A percentile compares a stretch with the other conserved stretches of the same genome.
phyloP scores from a whole-genome alignment of 2,329 filamentous ascomycete species.

The Herpotrichia juniperi region DNA sequence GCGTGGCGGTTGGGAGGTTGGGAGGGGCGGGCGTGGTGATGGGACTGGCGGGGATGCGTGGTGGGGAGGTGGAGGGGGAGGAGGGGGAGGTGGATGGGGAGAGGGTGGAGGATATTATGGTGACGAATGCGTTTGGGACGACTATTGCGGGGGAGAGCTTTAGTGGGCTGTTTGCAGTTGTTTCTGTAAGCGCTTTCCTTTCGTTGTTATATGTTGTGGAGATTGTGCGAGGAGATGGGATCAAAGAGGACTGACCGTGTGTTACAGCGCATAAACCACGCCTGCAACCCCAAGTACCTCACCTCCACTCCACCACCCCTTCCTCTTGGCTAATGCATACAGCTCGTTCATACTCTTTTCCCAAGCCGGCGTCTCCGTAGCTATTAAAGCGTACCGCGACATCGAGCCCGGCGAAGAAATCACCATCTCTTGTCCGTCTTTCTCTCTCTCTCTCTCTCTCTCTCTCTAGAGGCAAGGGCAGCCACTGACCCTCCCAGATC shows the following conservation, averaged over 20 bases:
- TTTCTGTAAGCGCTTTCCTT: slow-evolving; percentile 17
- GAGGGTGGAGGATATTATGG: slow-evolving; percentile 25
- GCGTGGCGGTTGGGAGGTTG: slow-evolving; percentile 18
- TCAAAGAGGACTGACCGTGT: neutral
- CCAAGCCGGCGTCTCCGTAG: slow-evolving; percentile 23
- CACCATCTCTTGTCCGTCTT: slow-evolving; percentile 21
- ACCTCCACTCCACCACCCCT: neutral
- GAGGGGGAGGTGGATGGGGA: slow-evolving; percentile 5
- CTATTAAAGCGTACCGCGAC: slow-evolving; percentile 27
- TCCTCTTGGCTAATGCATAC: neutral
- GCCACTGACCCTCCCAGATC: slow-evolving; percentile 12
- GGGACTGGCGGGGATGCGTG: slow-evolving; percentile 18
- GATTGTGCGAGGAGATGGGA: neutral
- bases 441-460: neutral
- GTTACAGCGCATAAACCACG: slow-evolving; percentile 30
- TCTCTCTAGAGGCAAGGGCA: neutral
- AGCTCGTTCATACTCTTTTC: slow-evolving; percentile 33
- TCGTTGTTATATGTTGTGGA: neutral
- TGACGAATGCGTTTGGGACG: slow-evolving; percentile 30
- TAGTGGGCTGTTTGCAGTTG: slow-evolving; percentile 23
- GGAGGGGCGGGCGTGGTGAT: slow-evolving; percentile 13
- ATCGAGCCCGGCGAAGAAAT: slow-evolving; percentile 32
- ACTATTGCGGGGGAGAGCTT: slow-evolving; percentile 16
- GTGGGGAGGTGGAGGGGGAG: neutral
- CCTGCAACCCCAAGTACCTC: slow-evolving; percentile 21